phyloP scores from a whole-genome alignment of 2,329 filamentous ascomycete species.

The Phoma sp. region DNA sequence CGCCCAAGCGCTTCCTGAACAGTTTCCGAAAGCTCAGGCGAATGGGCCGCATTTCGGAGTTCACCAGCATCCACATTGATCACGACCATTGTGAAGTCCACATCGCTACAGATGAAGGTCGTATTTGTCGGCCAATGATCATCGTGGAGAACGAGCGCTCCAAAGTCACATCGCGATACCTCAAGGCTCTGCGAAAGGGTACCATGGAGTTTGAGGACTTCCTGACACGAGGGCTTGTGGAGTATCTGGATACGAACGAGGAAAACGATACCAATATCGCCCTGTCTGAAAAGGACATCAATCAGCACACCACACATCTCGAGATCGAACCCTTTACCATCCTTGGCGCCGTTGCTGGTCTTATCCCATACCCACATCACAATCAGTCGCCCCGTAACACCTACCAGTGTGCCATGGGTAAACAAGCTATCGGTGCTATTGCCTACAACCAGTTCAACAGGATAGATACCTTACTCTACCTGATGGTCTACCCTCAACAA shows the following conservation, averaged over 20 bases:
- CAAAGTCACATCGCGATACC: conserved; percentile 77
- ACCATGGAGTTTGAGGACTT: conserved; percentile 94
- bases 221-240: conserved; percentile 84
- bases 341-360: conserved; percentile 89
- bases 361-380: conserved; percentile 98
- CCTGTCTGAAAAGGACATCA: conserved; percentile 85
- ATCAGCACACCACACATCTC: conserved; percentile 83
- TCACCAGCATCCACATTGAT: conserved; percentile 96
- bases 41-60: conserved; percentile 91
- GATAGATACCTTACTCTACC: conserved; percentile 94
- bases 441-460: conserved; percentile 97
- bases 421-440: conserved; percentile 98
- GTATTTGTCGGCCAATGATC: conserved; percentile 94
- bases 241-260: conserved; percentile 98
- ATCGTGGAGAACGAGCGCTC: conserved; percentile 89
- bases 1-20: conserved; percentile 84
- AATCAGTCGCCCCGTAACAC: conserved; percentile 99
- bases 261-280: conserved; percentile 96
- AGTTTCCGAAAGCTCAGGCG: conserved; percentile 86
- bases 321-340: conserved; percentile 99
- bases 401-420: conserved; percentile 99
- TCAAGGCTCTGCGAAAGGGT: conserved; percentile 81
- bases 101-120: conserved; percentile 94
- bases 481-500: conserved; percentile 96
- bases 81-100: conserved; percentile 90